Evolutionary conservation across 306 rosid species (phyloP).

Genomic region (Ammopiptanthus mongolicus): DNA sequence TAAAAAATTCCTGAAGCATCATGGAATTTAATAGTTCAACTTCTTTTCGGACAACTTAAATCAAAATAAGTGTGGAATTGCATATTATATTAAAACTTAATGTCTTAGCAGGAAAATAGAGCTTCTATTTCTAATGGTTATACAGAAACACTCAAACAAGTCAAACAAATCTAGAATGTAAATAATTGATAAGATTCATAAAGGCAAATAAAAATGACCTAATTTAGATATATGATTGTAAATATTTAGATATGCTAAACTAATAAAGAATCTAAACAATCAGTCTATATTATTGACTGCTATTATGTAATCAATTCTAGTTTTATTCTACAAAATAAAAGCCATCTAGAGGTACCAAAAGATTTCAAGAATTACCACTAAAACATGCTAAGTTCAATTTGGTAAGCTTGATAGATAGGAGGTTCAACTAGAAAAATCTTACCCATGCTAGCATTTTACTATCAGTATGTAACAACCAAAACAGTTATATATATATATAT

Average conservation of each 20-base stretch:
- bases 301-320: not conserved
- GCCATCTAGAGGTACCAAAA: not conserved
- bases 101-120: not conserved
- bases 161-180: not conserved
- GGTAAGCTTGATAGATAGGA: not conserved
- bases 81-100: not conserved
- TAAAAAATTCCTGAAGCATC: not conserved
- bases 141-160: not conserved
- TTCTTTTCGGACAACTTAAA: not conserved
- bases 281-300: not conserved
- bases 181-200: not conserved
- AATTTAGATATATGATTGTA: not conserved
- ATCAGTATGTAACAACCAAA: slow-evolving; percentile 6
- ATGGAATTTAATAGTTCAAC: not conserved
- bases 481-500: too few species aligned
- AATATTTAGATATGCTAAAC: not conserved
- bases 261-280: not conserved
- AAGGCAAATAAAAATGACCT: not conserved
- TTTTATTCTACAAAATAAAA: not conserved
- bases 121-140: not conserved
- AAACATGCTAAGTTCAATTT: not conserved
- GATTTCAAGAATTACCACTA: not conserved
- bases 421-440: not conserved
- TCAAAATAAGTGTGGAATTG: not conserved
- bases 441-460: not conserved